Base-by-base conservation (phyloP, 495 filamentous ascomycete genomes). In the Talaromyces wortmannii region DNA sequence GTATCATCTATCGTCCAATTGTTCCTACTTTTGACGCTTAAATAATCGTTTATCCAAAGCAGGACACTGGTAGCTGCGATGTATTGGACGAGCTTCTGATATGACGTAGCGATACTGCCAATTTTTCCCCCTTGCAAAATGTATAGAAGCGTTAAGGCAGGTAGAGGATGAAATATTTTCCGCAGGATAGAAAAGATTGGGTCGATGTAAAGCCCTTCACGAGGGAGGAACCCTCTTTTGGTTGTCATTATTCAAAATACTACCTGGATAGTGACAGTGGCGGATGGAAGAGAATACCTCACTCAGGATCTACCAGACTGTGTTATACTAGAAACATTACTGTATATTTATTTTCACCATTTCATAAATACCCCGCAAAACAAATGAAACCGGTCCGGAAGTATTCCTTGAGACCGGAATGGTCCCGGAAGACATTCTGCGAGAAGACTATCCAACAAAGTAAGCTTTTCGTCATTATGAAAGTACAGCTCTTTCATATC, bases 1-100 rank as follows among this genome's bases (percentile, higher is more conserved):
- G 56, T 69, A 64, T 83, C 77, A 16, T 61, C 65, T 12, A 62
- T 69, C 12, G 43, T 31, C 75, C 80, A 82, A 60, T 83, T 85
- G 61, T 86, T 83, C 45, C 75, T 56, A 32, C 48, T 56, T 36
- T 56, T 56, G 16, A 11, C 11, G 33, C 58, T 65, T 16, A 65
- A 46, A 13, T 52, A 62, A 16, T 58, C 55, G 40, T 62, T 64
- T 33, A 63, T 7, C 32, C 18, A 62, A 13, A 59, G 53, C 32
- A 57, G 17, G 12, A 29, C 10, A 50, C 56, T 55, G 32, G 30
- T 29, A 16, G 50, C 51, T 49, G 56, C 45, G 16, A 18, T 23
- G 31, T 42, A 58, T 33, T n/a, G 46, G 23, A 56, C 18, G 7
- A 36, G 31, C 31, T 49, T 49, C 13, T 31, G 17, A n/a, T 33